Base-by-base conservation (phyloP, 140 eudicot genomes). In the Oenanthe javanica region DNA sequence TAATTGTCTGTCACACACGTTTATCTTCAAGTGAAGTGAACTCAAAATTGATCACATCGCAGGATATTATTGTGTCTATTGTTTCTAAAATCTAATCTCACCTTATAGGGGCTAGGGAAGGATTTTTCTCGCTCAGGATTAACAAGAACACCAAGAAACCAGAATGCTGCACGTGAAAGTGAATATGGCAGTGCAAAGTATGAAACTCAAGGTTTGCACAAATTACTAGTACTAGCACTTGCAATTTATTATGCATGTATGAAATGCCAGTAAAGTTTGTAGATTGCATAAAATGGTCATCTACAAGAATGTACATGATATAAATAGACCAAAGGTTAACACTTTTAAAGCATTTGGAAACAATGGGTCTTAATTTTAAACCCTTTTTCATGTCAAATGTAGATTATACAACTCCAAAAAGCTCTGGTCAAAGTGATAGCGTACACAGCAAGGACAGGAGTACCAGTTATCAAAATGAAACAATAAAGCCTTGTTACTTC, bases 41-140 rank as follows among this genome's bases (percentile, higher is more conserved):
- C 31, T 59, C 1, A 57, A 1, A 16, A 21, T 21, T 21, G 7
- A 55, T 59, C 67, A 7, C 66, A 21, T 7, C 3, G 5, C 19
- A 11, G 14, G 48, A 16, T 71, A 7, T 8, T 4, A 38, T 15
- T 18, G 23, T 15, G 9, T 69, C 21, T 43, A 7, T 46, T 73
- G 18, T 73, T 73, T 73, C 52, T 43, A 73, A 73, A 9, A 45
- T 43, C 4, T 19, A 43, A 8, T 43, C 36, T n/a, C 36, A 9
- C n/a, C 36, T n/a, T 61, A 66, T 84, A 91, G 97, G 94, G 90
- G 57, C 74, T 88, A 66, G 88, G 91, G 59, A 88, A 84, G 76
- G 89, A 91, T 27, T 51, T 85, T 16, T 59, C 90, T 3, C 85
- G 83, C 66, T 47, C 84, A 11, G 89, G 85, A 72, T 7, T 73